Base-by-base conservation (phyloP, 345 rosid genomes). In the Gossypium raimondii region DNA sequence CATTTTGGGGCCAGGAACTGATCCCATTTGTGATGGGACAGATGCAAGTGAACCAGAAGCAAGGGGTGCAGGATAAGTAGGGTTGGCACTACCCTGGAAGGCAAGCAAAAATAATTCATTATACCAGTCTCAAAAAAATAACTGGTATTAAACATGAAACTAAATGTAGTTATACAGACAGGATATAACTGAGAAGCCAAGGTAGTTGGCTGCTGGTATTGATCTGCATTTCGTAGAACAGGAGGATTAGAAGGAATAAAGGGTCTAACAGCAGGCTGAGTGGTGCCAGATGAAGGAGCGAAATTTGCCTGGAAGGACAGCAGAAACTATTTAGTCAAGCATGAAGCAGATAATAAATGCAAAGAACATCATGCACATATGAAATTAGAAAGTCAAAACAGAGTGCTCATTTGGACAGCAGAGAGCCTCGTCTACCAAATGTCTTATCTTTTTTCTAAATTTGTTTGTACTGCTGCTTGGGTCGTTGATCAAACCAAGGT, bases 241-340 rank as follows among this genome's bases (percentile, higher is more conserved):
- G 90, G 82, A 77, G 87, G 92, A 81, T 89, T 86, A 47, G 97
- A 84, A 78, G 99, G 99, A 75, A 90, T 85, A 74, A 96, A 96
- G 12, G 95, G 76, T 86, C 91, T 92, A 41, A 84, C 78, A 20
- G 87, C 70, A 63, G 86, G 86, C 83, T 92, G 95, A 70, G 82
- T 67, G 80, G 78, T 75, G 51, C 73, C 85, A 58, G 89, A 86
- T 41, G 64, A 9, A 25, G 92, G 85, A 75, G 85, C 78, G 67
- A 87, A 90, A 79, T 78, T 81, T 79, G 81, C 76, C 95, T 90
- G 80, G 81, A 87, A 67, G 71, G 53, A 83, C 24, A 74, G 69
- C 44, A 17, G 38, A 73, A 61, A 29, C 14, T n/a, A 56, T 18
- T 57, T 29, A 72, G 38, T 56, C 20, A 72, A 72, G 41, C 41